A percentile compares a stretch with the other conserved stretches of the same genome.
Conservation (phyloP, 2,329 filamentous ascomycete species). For the Fusarium hostae region DNA sequence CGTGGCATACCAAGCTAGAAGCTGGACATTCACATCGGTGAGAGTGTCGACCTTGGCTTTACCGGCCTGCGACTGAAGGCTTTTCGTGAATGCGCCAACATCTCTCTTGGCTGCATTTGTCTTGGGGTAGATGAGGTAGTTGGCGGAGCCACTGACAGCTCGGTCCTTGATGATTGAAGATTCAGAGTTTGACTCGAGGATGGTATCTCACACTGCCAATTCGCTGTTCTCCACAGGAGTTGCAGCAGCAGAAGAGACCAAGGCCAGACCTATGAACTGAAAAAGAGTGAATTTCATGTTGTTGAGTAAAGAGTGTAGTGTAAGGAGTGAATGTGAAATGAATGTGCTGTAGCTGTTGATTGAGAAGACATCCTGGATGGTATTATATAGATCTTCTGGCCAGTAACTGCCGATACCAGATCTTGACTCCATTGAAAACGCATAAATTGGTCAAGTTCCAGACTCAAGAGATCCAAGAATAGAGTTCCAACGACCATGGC, state of each 20-base stretch:
- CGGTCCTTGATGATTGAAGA: background rate
- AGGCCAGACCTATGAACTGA: accelerated
- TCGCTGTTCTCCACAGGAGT: background rate
- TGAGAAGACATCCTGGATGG: background rate
- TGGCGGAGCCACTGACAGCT: background rate
- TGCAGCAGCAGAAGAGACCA: too few species aligned
- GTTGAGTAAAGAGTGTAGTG: background rate
- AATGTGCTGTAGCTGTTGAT: background rate
- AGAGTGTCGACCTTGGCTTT: background rate
- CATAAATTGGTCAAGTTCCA: background rate
- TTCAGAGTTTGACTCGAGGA: background rate
- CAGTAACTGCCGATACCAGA: background rate
- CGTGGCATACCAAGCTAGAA: background rate
- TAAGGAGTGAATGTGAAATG: background rate
- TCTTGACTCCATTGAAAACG: background rate
- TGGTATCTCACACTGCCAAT: background rate
- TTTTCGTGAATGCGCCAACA: background rate
- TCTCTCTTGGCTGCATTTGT: background rate
- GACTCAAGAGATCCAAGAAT: background rate
- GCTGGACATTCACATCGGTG: background rate
- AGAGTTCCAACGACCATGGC: background rate
- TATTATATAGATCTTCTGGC: background rate
- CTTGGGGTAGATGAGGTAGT: background rate
- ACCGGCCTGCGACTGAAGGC: background rate
- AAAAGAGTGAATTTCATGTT: background rate